Evolutionary conservation across 768 basidiomycete genomes (phyloP), one percentile per base, ranked within the genome.

Genomic region (Podaxis sp.): DNA sequence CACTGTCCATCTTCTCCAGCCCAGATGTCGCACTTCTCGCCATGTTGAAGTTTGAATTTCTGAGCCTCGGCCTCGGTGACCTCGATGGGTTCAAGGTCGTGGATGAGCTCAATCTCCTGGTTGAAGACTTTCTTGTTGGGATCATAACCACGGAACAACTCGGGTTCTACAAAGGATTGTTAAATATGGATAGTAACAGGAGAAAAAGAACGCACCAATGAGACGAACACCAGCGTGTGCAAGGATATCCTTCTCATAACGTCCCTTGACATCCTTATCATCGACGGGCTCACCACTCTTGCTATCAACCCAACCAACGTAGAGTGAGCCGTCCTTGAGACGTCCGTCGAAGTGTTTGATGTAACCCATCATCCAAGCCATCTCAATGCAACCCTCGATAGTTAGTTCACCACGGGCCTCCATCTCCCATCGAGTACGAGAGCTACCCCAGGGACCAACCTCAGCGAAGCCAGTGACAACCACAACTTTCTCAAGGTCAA

Each of bases 361-460:
- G 77, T 85, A 87, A 46, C 97, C 96, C 93, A 96, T 98, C 76
- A 98, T 89, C 96, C 96, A 99, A 2, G 96, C 96, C 92, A 99
- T 96, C 79, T 99, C 97, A 70, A 99, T 97, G 70, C 93, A 94
- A 19, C 97, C 97, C 74, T 97, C 91, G 68, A 98, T 96, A 1
- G 96, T 95, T 75, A 98, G 90, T 71, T 96, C 89, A n/a, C 97
- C 96, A 51, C 87, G 84, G 51, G 95, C 96, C 73, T 99, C 97
- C 95, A 99, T 98, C 79, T 99, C 97, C 97, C 97, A 99, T 63
- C 97, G 87, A 2, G 97, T 99, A 63, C 97, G 88, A 15, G 96
- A 91, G 71, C 93, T 95, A 66, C 97, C 97, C 96, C 96, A 99
- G 12, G 97, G 97, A 2, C 97, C 91, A 55, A 98, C 94, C 74